Percentiles rank a stretch among this genome's conserved stretches.
phyloP scores from a whole-genome alignment of 2,329 filamentous ascomycete genomes.

The Neopestalotiopsis rosae region DNA sequence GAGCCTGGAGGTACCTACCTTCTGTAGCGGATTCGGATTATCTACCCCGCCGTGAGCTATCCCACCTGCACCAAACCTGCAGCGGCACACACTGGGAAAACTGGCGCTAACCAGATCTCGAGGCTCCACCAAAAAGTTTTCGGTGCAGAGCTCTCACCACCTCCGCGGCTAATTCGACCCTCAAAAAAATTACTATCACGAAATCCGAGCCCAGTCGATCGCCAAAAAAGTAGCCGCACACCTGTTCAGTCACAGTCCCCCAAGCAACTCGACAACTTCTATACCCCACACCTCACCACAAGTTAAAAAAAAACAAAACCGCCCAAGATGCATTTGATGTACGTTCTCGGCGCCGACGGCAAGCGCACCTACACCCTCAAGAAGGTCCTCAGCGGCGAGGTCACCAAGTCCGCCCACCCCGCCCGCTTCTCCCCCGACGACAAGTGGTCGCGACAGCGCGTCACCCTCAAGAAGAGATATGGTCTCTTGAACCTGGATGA shows the following conservation, averaged over 20 bases:
- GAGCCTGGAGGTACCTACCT: background rate
- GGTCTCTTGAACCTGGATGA: conserved; percentile 85
- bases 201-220: background rate
- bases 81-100: background rate
- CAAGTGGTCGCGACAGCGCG: conserved; percentile 96
- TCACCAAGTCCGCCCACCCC: conserved; percentile 95
- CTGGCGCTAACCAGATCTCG: background rate
- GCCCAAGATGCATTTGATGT: conserved; percentile 69
- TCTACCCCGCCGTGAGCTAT: background rate
- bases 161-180: background rate
- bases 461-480: conserved; percentile 94
- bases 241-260: too few species aligned
- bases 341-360: conserved; percentile 81
- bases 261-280: background rate
- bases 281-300: background rate
- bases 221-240: too few species aligned
- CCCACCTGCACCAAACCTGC: background rate
- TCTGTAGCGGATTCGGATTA: background rate
- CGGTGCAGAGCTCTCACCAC: background rate
- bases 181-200: background rate
- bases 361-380: conserved; percentile 95
- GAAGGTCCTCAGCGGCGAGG: conserved; percentile 81
- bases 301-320: background rate
- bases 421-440: conserved; percentile 97
- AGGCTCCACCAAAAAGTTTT: conserved; percentile 19